Percentiles rank a stretch among this genome's conserved stretches.
Conservation (phyloP, 768 basidiomycete genomes). For the Panaeolus cyanescens region DNA sequence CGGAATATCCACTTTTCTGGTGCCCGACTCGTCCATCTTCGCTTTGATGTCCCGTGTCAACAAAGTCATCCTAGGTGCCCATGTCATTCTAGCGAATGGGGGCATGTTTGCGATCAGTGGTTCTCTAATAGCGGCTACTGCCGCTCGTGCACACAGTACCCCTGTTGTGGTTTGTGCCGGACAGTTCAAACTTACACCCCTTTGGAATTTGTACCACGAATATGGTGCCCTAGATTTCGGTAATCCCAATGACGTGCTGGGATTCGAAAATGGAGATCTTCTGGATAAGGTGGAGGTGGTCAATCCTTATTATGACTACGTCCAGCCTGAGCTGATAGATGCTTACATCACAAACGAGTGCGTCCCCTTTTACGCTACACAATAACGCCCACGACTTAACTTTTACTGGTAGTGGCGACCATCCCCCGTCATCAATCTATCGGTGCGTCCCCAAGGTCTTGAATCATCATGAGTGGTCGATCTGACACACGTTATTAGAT, state of each 20-base stretch:
- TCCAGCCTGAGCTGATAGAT: conserved; percentile 88
- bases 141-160: conserved; percentile 87
- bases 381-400: conserved; percentile 10
- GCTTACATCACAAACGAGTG: conserved; percentile 98
- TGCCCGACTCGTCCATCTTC: conserved; percentile 95
- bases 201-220: conserved; percentile 87
- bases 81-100: conserved; percentile 95
- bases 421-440: conserved; percentile 93
- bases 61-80: conserved; percentile 94
- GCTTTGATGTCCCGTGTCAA: conserved; percentile 96
- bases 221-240: conserved; percentile 85
- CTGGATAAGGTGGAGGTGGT: conserved; percentile 90
- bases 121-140: conserved; percentile 80
- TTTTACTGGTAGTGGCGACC: conserved; percentile 74
- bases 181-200: conserved; percentile 93
- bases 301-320: conserved; percentile 97
- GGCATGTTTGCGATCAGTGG: conserved; percentile 92
- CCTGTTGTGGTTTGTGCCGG: conserved; percentile 94
- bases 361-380: conserved; percentile 34
- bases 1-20: conserved; percentile 92
- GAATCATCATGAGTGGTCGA: background rate
- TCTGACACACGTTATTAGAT: conserved; percentile 37
- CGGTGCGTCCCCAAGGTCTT: conserved; percentile 44
- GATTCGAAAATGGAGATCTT: conserved; percentile 76
- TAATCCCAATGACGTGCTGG: conserved; percentile 60